Base-by-base conservation (phyloP, 176 grass and related monocot genomes). In the Raddia distichophylla region DNA sequence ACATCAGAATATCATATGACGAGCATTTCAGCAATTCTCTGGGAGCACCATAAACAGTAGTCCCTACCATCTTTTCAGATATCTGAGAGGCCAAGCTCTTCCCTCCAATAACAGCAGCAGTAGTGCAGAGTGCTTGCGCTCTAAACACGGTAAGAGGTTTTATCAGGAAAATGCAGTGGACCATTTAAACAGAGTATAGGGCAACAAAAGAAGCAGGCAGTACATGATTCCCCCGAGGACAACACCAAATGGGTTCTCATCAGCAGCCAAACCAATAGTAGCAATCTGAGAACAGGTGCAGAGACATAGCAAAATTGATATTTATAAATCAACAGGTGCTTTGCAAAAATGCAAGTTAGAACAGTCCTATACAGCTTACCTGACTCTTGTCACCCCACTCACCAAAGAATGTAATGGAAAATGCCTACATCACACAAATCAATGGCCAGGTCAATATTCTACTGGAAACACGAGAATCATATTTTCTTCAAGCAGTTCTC, bases 301-400 rank as follows among this genome's bases (percentile, higher is more conserved):
- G 27, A 5, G 22, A 64, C 54, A 45, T 45, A 66, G 50, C 6
- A 27, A 60, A 82, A 53, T 72, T 13, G 2, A 82, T 17, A 67
- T 67, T 16, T 72, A 67, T 54, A 67, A 57, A 79, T 64, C 54
- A 62, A 67, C 0, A 84, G 12, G 32, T 60, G 65, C 35, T 72
- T 63, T 76, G 59, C 6, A 73, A 37, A 61, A 46, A 54, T 81
- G 12, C 6, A 78, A 48, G 40, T 42, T 60, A 75, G 33, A 81
- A 67, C 5, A 86, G 51, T 34, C 65, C 58, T 40, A 75, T 45
- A 67, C 10, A 74, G 27, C 43, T 83, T 93, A 96, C 97, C 93
- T 99, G 97, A 68, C 97, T 99, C 74, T 94, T 99, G 78, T 99
- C 97, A 88, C 97, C 97, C 97, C 97, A 99, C 56, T 99, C 97